Evolutionary conservation across 2,329 filamentous ascomycete species (phyloP), one percentile per base, ranked within the genome.

Genomic region (Trichoderma gracile): DNA sequence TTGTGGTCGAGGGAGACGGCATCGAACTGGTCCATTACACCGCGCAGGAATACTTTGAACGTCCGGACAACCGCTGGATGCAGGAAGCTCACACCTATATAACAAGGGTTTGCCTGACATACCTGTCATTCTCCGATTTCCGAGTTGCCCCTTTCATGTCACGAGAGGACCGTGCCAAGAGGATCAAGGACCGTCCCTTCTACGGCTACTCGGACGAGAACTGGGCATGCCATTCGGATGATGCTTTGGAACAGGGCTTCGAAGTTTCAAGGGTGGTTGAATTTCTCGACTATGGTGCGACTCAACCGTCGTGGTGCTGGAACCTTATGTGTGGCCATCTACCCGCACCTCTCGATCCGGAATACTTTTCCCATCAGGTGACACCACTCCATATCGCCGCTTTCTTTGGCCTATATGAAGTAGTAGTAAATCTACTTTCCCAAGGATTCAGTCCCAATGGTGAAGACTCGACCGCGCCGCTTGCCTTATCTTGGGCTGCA

Each of bases 21-120:
- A 70, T 82, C 12, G 73, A 78, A 3, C 66, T 82, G 0, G 77
- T 80, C 3, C 80, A 83, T 66, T 79, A 80, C 61, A 82, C 81
- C 0, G 73, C 79, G 1, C 77, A 81, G 49, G 75, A 81, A 45
- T 83, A 80, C 67, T 75, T 83, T 47, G 71, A 78, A 19, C 54
- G 65, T 14, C 76, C 67, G 0, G 52, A 73, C 3, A 72, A 81
- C 10, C 58, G 70, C 0, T 78, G 74, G 70, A 75, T 81, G 59
- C 71, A 71, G 0, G n/a, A 69, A n/a, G 71, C 73, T 0, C 63
- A 78, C 4, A 3, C 1, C 0, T 10, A 72, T 0, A 73, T 81
- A 3, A 64, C 71, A 0, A 58, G 45, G 5, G 69, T 65, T 5
- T 81, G 78, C 65, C 38, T 76, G 5, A 73, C 72, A 0, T 80